These are phyloP conservation scores for Neurospora terricola DNA, from an alignment of 495 filamentous ascomycete genomes.

Conservation along the genomic window DNA sequence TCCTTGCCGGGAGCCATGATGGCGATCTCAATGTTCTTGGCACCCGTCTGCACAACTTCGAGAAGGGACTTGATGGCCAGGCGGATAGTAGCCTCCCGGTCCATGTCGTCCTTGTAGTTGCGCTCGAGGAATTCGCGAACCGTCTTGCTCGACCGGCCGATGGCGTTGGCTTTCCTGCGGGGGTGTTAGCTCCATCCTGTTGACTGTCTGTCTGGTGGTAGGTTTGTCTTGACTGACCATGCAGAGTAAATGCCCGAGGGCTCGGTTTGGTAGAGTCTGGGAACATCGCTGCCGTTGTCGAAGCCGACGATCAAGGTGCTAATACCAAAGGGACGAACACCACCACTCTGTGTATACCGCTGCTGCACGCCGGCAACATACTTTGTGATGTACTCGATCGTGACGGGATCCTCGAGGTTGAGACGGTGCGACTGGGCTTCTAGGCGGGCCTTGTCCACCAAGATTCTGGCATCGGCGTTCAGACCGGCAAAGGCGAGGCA, in stretches of 20 bases:
- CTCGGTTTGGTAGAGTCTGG: slow-evolving; percentile 93
- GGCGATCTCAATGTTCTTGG: slow-evolving; percentile 99
- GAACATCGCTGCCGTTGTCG: slow-evolving; percentile 77
- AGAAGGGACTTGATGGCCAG: slow-evolving; percentile 94
- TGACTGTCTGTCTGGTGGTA: background rate
- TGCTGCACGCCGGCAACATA: slow-evolving; percentile 97
- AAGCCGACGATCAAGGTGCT: slow-evolving; percentile 96
- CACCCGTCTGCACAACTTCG: slow-evolving; percentile 96
- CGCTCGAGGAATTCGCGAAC: slow-evolving; percentile 96
- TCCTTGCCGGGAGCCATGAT: slow-evolving; percentile 92
- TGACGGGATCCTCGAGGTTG: slow-evolving; percentile 96
- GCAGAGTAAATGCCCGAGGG: slow-evolving; percentile 97
- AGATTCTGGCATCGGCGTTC: slow-evolving; percentile 93
- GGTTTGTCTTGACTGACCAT: slow-evolving; percentile 50
- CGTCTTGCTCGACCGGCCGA: slow-evolving; percentile 95
- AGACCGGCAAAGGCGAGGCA: slow-evolving; percentile 94
- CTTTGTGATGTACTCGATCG: slow-evolving; percentile 98
- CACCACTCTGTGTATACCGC: slow-evolving; percentile 95
- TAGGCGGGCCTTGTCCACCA: slow-evolving; percentile 93
- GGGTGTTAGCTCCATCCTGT: background rate
- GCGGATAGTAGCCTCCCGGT: slow-evolving; percentile 91
- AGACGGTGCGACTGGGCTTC: slow-evolving; percentile 96
- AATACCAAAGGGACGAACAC: slow-evolving; percentile 94
- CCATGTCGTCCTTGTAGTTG: slow-evolving; percentile 96
- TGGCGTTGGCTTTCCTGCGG: slow-evolving; percentile 94